These are phyloP conservation scores for Acephala macrosclerotiorum DNA, from an alignment of 2,329 filamentous ascomycete species.

Conservation along the genomic window DNA sequence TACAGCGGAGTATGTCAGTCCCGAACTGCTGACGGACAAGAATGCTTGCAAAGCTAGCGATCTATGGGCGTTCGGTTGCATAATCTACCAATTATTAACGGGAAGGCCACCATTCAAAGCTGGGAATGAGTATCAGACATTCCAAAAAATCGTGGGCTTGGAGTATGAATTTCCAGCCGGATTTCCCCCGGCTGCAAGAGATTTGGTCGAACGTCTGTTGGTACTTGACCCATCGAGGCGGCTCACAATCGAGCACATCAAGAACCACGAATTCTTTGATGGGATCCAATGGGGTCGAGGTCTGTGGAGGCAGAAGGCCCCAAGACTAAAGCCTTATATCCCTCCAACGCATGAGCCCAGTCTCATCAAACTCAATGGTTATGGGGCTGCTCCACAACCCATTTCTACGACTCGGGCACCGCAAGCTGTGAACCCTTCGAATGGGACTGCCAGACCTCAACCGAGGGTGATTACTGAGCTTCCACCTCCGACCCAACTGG, in stretches of 20 bases:
- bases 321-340: constrained; percentile 83
- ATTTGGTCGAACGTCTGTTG: constrained; percentile 88
- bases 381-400: constrained; percentile 44
- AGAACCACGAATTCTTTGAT: constrained; percentile 94
- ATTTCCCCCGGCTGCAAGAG: constrained; percentile 85
- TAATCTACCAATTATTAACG: constrained; percentile 94
- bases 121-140: constrained; percentile 93
- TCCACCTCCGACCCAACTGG: constrained; percentile 93
- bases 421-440: constrained; percentile 45
- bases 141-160: constrained; percentile 95
- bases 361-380: constrained; percentile 74
- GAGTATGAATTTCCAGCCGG: constrained; percentile 93
- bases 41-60: constrained; percentile 98
- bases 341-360: constrained; percentile 78
- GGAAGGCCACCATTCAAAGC: constrained; percentile 98
- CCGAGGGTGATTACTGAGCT: constrained; percentile 91
- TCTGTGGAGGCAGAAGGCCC: constrained; percentile 90
- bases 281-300: constrained; percentile 83
- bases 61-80: constrained; percentile 98
- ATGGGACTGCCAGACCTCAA: constrained; percentile 62
- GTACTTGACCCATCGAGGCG: constrained; percentile 87
- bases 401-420: constrained; percentile 41
- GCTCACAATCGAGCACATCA: constrained; percentile 93
- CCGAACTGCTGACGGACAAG: constrained; percentile 95
- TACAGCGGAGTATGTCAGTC: constrained; percentile 97